Base-by-base conservation (phyloP, 176 grass and related monocot genomes). In the Aegilops sharonensis region DNA sequence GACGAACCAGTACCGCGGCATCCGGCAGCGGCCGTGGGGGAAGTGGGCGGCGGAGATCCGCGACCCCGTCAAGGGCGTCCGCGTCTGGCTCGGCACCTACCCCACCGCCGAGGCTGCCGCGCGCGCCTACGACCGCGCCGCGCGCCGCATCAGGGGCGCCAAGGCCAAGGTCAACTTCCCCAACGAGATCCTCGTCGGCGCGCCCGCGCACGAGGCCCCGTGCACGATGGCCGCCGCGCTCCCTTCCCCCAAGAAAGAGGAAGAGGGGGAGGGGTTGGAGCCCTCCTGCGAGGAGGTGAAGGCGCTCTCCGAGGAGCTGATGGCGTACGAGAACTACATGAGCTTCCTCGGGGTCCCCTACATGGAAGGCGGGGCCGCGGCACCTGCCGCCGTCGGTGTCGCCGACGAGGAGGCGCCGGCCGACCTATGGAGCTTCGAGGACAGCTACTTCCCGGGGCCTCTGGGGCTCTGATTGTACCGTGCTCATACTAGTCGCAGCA, bases 121-220 rank as follows among this genome's bases (percentile, higher is more conserved):
- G 31, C 88, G 90, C 29, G 96, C 96, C 3, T 98, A 98, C 82
- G 94, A 98, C 85, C 92, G 90, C 39, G 97, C 86, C 66, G 97
- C 97, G 7, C 83, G 90, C 18, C 94, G 94, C 78, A 96, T 98
- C 86, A 75, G 97, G 9, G 97, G 94, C 48, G 85, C 93, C 87
- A 98, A 98, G 79, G 97, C 97, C 4, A 98, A 98, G 90, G 85
- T 98, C 66, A 98, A 98, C 86, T 98, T 98, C 92, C 88, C 97
- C 82, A 91, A 85, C 45, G 88, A 98, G 34, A 9, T n/a, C 12
- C 4, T 56, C 5, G 25, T 11, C 18, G 68, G 0, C 18, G 14
- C 29, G 34, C 79, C 6, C 57, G 34, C 78, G 14, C 23, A 8
- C 37, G 6, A 25, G 68, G 0, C 36, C 20, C 52, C 61, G 20